Evolutionary conservation across 2,329 filamentous ascomycete species (phyloP).

Genomic region (Boeremia exigua): DNA sequence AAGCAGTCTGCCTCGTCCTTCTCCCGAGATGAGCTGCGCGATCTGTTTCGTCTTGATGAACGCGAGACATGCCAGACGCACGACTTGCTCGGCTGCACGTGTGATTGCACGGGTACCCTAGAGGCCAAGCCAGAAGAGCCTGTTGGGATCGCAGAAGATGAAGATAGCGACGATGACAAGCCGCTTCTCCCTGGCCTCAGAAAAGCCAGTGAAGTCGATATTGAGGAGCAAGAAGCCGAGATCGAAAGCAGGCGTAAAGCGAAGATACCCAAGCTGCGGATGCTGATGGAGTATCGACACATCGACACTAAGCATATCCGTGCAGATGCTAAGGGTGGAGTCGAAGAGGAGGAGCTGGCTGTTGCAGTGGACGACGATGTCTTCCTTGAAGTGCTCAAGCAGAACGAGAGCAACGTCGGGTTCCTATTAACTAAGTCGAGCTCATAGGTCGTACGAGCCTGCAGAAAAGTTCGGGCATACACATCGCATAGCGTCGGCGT

Average conservation of each 20-base stretch:
- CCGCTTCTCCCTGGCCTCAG: slow-evolving; percentile 37
- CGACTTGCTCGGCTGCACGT: slow-evolving; percentile 68
- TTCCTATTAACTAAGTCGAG: slow-evolving; percentile 58
- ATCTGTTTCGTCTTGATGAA: slow-evolving; percentile 71
- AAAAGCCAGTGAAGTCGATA: slow-evolving; percentile 54
- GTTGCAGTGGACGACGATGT: slow-evolving; percentile 58
- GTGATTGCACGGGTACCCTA: slow-evolving; percentile 60
- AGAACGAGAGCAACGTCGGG: slow-evolving; percentile 52
- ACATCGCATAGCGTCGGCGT: slow-evolving; percentile 14
- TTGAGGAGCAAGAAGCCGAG: slow-evolving; percentile 53
- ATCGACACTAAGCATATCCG: slow-evolving; percentile 51
- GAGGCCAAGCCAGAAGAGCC: slow-evolving; percentile 22
- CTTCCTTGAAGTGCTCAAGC: slow-evolving; percentile 56
- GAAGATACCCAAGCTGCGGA: slow-evolving; percentile 53
- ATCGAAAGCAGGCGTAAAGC: slow-evolving; percentile 47
- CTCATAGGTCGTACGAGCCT: slow-evolving; percentile 2
- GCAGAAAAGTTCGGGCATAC: not conserved
- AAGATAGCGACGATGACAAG: slow-evolving; percentile 35
- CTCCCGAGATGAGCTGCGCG: slow-evolving; percentile 68
- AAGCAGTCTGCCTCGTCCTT: slow-evolving; percentile 68
- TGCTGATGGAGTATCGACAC: slow-evolving; percentile 63
- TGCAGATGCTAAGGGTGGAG: slow-evolving; percentile 12
- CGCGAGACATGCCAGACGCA: slow-evolving; percentile 69
- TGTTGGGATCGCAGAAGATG: slow-evolving; percentile 21
- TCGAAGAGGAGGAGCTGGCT: slow-evolving; percentile 35